Percentiles rank a stretch among this genome's conserved stretches.
These are phyloP conservation scores for Phytophthora lateralis DNA, from an alignment of 352 stramenopile genomes.

Conservation along the genomic window DNA sequence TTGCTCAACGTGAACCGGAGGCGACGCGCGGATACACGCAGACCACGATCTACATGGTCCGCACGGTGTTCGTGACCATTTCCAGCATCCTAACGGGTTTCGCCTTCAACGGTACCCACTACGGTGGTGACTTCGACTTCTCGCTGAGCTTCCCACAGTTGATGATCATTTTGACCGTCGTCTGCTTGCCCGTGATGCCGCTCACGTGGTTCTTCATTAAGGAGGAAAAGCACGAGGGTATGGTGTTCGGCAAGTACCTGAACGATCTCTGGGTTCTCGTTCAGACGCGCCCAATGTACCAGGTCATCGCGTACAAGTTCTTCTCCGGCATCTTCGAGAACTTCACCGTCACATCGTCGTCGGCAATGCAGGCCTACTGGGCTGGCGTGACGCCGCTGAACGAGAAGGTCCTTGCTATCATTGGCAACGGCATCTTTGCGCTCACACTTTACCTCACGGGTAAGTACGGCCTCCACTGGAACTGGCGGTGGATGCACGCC, in stretches of 20 bases:
- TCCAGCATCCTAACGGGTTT: conserved; percentile 46
- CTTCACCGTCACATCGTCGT: conserved; percentile 49
- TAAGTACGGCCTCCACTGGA: conserved; percentile 49
- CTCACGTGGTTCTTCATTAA: conserved; percentile 55
- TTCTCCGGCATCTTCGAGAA: conserved; percentile 45
- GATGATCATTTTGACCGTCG: conserved; percentile 46
- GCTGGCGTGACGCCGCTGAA: conserved; percentile 40
- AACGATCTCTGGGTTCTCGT: conserved; percentile 42
- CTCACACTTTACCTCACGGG: conserved; percentile 36
- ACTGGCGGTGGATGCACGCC: conserved; percentile 44
- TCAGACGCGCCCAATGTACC: conserved; percentile 48
- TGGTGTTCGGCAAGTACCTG: conserved; percentile 45
- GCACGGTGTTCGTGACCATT: conserved; percentile 49
- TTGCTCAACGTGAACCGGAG: conserved; percentile 44
- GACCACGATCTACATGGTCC: conserved; percentile 44
- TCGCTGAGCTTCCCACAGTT: conserved; percentile 48
- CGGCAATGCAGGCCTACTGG: conserved; percentile 41
- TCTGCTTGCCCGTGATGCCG: conserved; percentile 43
- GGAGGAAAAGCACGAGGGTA: conserved; percentile 40
- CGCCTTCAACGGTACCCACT: conserved; percentile 53
- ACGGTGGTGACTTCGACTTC: conserved; percentile 60
- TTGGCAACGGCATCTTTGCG: conserved; percentile 39
- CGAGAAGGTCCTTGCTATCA: conserved; percentile 36
- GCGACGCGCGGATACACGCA: conserved; percentile 37
- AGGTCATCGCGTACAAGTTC: conserved; percentile 53